A percentile compares a stretch with the other conserved stretches of the same genome.
Conservation (phyloP, 1,139 yeast species). For the Protomyces arabidopsidicola region DNA sequence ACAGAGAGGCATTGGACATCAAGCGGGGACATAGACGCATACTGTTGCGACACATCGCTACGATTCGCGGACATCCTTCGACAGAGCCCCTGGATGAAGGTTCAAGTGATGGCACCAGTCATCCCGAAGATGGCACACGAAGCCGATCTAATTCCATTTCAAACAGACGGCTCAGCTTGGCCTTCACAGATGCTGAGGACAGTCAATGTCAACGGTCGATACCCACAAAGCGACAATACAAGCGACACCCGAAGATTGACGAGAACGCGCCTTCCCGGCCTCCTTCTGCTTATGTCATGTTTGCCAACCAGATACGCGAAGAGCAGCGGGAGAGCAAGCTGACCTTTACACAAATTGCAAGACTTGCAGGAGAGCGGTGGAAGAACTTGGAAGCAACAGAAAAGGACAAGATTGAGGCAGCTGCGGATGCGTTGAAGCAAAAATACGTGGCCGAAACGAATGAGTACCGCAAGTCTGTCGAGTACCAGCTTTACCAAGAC, state of each 20-base stretch:
- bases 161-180: background rate
- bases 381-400: conserved; percentile 8
- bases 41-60: conserved; percentile 23
- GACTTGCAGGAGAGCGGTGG: conserved; percentile 26
- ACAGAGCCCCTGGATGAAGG: conserved; percentile 3
- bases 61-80: conserved; percentile 3
- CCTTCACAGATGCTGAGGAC: background rate
- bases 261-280: conserved; percentile 25
- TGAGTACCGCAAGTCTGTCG: conserved; percentile 9
- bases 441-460: conserved; percentile 4
- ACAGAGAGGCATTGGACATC: conserved; percentile 14
- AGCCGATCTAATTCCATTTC: background rate
- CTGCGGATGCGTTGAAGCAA: conserved; percentile 12
- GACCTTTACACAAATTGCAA: conserved; percentile 21
- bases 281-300: conserved; percentile 23
- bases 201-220: background rate
- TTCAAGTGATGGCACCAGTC: background rate
- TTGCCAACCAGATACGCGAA: conserved; percentile 25
- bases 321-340: conserved; percentile 8
- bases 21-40: conserved; percentile 22
- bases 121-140: background rate
- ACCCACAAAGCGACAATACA: conserved; percentile 7
- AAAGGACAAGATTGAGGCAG: conserved; percentile 14
- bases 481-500: conserved; percentile 20
- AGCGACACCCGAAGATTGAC: conserved; percentile 24